A percentile compares a stretch with the other conserved stretches of the same genome.
These are phyloP conservation scores for Yarrowia keelungensis DNA, from an alignment of 805 yeast species.

Conservation along the genomic window DNA sequence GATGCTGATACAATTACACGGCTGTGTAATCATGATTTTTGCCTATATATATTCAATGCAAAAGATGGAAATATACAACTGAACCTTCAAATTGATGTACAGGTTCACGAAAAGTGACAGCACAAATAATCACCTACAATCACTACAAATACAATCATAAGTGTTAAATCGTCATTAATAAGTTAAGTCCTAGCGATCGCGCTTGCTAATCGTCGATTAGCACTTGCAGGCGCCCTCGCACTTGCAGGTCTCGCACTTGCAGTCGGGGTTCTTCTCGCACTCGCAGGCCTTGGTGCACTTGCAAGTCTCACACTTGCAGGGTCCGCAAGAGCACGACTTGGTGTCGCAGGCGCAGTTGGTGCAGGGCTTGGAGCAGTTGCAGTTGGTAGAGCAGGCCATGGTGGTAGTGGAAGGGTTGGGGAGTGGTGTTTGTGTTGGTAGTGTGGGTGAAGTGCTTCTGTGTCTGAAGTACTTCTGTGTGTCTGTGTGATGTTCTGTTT, in stretches of 20 bases:
- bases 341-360: constrained; percentile 38
- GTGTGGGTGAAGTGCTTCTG: background rate
- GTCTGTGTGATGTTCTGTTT: too few species aligned
- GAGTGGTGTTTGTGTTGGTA: background rate
- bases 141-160: too few species aligned
- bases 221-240: constrained; percentile 39
- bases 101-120: too few species aligned
- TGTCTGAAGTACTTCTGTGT: too few species aligned
- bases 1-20: too few species aligned
- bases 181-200: background rate
- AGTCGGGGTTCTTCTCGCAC: constrained; percentile 29
- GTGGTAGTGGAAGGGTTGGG: background rate
- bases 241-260: constrained; percentile 38
- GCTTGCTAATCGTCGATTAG: background rate
- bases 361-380: constrained; percentile 40
- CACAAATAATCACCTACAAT: too few species aligned
- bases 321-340: constrained; percentile 29
- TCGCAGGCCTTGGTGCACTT: constrained; percentile 29
- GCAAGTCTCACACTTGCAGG: constrained; percentile 31
- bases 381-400: constrained; percentile 40
- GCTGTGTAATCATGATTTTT: too few species aligned
- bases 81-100: too few species aligned
- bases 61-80: too few species aligned
- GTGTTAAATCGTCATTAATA: background rate
- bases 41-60: too few species aligned